Percentiles rank a stretch among this genome's conserved stretches.
Conservation (phyloP, 2,329 filamentous ascomycete genomes). For the Ascochyta lentis region DNA sequence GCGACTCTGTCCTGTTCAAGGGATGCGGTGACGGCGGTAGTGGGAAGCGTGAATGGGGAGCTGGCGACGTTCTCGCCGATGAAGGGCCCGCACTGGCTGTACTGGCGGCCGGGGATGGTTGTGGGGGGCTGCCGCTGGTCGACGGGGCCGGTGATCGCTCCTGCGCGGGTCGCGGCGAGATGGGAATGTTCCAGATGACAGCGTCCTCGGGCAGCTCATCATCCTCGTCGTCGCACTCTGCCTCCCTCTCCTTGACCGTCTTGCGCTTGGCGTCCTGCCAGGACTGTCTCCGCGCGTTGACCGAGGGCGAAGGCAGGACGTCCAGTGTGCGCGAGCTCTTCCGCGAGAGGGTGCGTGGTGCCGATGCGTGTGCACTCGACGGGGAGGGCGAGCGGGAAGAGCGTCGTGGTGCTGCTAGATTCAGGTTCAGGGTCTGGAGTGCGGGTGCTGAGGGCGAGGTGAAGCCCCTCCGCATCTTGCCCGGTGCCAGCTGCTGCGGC, state of each 20-base stretch:
- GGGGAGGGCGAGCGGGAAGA: constrained; percentile 48
- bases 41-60: constrained; percentile 27
- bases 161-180: constrained; percentile 65
- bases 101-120: constrained; percentile 29
- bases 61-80: constrained; percentile 37
- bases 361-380: constrained; percentile 34
- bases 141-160: constrained; percentile 50
- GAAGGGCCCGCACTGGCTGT: constrained; percentile 21
- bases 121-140: constrained; percentile 38
- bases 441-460: constrained; percentile 48
- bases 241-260: constrained; percentile 72
- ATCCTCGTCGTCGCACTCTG: constrained; percentile 77
- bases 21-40: constrained; percentile 31
- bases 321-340: constrained; percentile 43
- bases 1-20: constrained; percentile 29
- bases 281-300: constrained; percentile 53
- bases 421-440: constrained; percentile 31
- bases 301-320: constrained; percentile 35
- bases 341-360: constrained; percentile 42
- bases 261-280: constrained; percentile 75
- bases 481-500: constrained; percentile 47
- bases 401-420: constrained; percentile 41
- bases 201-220: constrained; percentile 78
- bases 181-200: constrained; percentile 80
- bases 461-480: constrained; percentile 51